These are phyloP conservation scores for Aspergillus tubingensis DNA, from an alignment of 2,329 filamentous ascomycete genomes.

Conservation along the genomic window DNA sequence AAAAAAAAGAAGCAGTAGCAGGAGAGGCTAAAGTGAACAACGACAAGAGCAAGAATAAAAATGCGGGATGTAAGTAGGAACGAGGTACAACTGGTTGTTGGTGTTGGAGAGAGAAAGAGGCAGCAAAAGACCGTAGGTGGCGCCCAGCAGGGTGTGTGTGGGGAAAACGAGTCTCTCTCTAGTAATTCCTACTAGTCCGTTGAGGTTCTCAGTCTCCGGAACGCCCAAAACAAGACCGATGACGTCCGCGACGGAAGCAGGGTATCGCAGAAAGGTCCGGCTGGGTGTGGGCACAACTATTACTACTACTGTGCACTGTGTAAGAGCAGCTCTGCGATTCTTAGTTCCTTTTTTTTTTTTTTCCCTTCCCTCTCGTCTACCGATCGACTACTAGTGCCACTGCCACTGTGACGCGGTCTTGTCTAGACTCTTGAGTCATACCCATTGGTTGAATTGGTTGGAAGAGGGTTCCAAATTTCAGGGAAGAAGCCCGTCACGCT, in stretches of 20 bases:
- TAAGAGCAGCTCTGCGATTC: neutral
- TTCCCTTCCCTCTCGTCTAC: neutral
- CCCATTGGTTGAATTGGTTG: slow-evolving; percentile 26
- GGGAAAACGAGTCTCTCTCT: slow-evolving; percentile 25
- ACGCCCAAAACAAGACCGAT: slow-evolving; percentile 33
- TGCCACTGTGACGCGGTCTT: slow-evolving; percentile 14
- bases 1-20: slow-evolving; percentile 3
- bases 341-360: neutral
- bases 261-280: slow-evolving; percentile 20
- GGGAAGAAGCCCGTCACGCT: slow-evolving; percentile 13
- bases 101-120: slow-evolving; percentile 15
- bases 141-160: slow-evolving; percentile 29
- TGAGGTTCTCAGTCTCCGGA: slow-evolving; percentile 19
- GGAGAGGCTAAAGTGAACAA: slow-evolving; percentile 2
- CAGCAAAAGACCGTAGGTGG: slow-evolving; percentile 25
- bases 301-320: too few species aligned
- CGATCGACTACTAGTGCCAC: neutral
- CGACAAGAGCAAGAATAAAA: neutral
- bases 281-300: neutral
- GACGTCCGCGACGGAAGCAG: slow-evolving; percentile 33
- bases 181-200: slow-evolving; percentile 13
- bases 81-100: slow-evolving; percentile 8
- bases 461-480: slow-evolving; percentile 22
- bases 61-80: slow-evolving; percentile 20
- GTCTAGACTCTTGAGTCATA: slow-evolving; percentile 10